phyloP scores from a whole-genome alignment of 1,139 yeast species.

The Geotrichum australiense region DNA sequence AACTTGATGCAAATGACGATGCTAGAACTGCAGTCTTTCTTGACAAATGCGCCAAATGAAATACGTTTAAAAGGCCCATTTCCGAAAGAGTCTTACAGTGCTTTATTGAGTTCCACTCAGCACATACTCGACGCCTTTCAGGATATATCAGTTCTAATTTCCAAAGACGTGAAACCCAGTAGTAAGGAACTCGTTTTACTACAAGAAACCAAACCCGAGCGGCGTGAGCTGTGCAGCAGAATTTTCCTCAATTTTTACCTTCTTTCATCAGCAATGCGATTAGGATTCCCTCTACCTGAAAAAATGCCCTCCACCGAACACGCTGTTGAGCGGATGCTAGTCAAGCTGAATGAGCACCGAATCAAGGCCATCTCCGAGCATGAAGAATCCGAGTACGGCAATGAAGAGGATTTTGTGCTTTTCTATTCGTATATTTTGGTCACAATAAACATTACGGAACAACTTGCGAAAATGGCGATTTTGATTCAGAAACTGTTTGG shows the following conservation, averaged over 20 bases:
- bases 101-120: conserved; percentile 51
- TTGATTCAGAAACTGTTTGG: conserved; percentile 57
- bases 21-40: conserved; percentile 51
- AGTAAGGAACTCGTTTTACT: conserved; percentile 52
- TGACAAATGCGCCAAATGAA: conserved; percentile 72
- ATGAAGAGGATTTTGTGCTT: conserved; percentile 63
- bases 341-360: conserved; percentile 42
- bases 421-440: conserved; percentile 70
- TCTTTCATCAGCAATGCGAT: conserved; percentile 66
- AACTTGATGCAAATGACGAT: conserved; percentile 44
- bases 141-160: conserved; percentile 60
- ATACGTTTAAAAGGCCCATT: conserved; percentile 68
- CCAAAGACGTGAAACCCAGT: conserved; percentile 51
- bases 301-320: conserved; percentile 74
- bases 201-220: conserved; percentile 48
- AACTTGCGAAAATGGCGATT: conserved; percentile 51
- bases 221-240: conserved; percentile 63
- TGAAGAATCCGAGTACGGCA: conserved; percentile 17
- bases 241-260: conserved; percentile 69
- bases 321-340: conserved; percentile 63
- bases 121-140: conserved; percentile 68
- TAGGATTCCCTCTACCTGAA: conserved; percentile 71
- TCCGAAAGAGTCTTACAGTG: conserved; percentile 47
- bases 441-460: conserved; percentile 58
- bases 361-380: neutral